Base-by-base conservation (phyloP, 306 rosid species). In the Sophora flavescens region DNA sequence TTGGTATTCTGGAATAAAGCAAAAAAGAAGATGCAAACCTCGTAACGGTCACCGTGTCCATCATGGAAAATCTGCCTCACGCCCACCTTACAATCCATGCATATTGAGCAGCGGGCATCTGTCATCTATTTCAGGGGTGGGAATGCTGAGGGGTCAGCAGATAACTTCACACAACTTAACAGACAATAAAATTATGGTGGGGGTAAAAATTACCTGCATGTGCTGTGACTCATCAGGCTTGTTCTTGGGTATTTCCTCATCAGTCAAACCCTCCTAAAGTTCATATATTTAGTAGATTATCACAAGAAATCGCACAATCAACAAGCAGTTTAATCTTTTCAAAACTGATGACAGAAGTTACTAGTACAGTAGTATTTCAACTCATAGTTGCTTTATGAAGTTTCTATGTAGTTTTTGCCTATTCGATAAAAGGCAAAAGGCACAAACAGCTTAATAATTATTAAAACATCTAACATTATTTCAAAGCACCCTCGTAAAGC, bases 61-160 rank as follows among this genome's bases (percentile, higher is more conserved):
- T 96, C 97, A 63, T 89, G 93, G 75, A 93, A 91, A 62, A 93
- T 93, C 44, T 93, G 92, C 79, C 91, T 88, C 53, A 96, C 78
- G 26, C 98, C 97, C 35, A 96, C 99, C 80, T 91, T 96, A 69
- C 47, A 71, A 61, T 87, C 96, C 38, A 41, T 76, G 82, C 99
- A 96, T 86, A 88, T 87, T 72, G 92, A 69, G 88, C 98, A 96
- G 76, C 97, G 98, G 56, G 91, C 91, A 81, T 91, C 93, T 5
- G 94, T 93, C 98, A 96, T 96, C 99, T 96, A 87, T 57, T 78
- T 80, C 81, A 70, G 39, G 16, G 70, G 73, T 36, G 69, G 72
- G 48, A 74, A 74, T 45, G 71, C 66, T 67, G 68, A 77, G 71
- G 56, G 71, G 56, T 83, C 65, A 72, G 41, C 76, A 63, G 32